Base-by-base conservation (phyloP, 306 rosid genomes). In the Glycine latifolia region DNA sequence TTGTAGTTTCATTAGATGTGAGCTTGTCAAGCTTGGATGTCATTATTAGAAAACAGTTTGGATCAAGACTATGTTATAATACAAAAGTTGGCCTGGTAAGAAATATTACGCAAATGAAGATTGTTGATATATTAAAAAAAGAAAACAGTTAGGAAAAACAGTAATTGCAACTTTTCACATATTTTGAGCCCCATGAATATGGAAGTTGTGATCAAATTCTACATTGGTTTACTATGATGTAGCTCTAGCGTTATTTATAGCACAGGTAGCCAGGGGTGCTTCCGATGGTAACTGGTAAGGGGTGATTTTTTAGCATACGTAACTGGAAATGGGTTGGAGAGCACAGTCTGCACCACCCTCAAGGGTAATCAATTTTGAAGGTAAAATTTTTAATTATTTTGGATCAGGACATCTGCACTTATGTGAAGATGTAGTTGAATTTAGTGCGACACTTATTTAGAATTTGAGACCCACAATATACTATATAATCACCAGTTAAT, bases 51-150 rank as follows among this genome's bases (percentile, higher is more conserved):
- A 62, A 44, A 71, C 31, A 81, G 58, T 48, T 73, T 71, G 60
- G 69, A 56, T 50, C 56, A 53, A 62, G 16, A 49, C 26, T 48
- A 6, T 48, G 59, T 13, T 65, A n/a, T 65, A 37, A 70, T 26
- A 16, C 80, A 49, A 50, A 62, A 61, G 61, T 55, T 70, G 16
- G 10, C 54, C 65, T 73, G 69, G 75, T 85, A 53, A 71, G 82
- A 77, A 62, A 58, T 4, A 6, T 49, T 63, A 44, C 1, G 75
- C 62, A 37, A 43, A 3, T 72, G 48, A 26, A 14, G 76, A 78
- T 77, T 71, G 56, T 62, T 53, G 65, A 11, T 17, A 26, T 53
- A 6, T 67, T 14, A 20, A 15, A 77, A 66, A 66, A 35, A 46
- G 20, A 73, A 53, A 81, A 26, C 41, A 14, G 13, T 26, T 6